phyloP scores from a whole-genome alignment of 257 asterid species.

The Ligustrum vulgare region DNA sequence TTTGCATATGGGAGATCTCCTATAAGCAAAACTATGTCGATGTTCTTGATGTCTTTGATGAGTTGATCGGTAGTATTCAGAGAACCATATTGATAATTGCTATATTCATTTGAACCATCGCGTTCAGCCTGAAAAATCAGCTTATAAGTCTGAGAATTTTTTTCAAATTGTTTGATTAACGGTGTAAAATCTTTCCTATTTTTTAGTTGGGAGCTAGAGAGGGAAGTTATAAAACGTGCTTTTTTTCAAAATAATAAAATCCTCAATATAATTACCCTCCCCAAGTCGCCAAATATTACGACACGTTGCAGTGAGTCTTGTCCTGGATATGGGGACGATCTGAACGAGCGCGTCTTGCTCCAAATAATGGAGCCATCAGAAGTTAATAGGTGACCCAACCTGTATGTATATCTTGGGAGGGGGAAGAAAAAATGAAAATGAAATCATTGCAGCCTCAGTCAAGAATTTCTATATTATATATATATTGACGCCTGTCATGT shows the following conservation, averaged over 20 bases:
- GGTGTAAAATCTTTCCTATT: too few species aligned
- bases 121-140: conserved; percentile 69
- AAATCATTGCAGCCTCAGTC: conserved; percentile 3
- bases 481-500: neutral
- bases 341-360: conserved; percentile 53
- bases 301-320: conserved; percentile 59
- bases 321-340: conserved; percentile 63
- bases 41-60: conserved; percentile 56
- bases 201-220: too few species aligned
- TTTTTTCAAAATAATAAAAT: too few species aligned
- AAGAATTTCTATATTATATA: neutral
- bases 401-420: conserved; percentile 47
- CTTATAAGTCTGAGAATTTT: too few species aligned
- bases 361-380: conserved; percentile 41
- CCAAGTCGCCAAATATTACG: conserved; percentile 68
- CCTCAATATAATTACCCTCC: conserved; percentile 19
- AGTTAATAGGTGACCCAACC: conserved; percentile 45
- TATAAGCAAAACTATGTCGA: conserved; percentile 57
- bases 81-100: conserved; percentile 77
- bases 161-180: too few species aligned
- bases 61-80: conserved; percentile 78
- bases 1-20: conserved; percentile 61
- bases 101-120: conserved; percentile 86
- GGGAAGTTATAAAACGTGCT: too few species aligned
- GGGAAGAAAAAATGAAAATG: too few species aligned